Conservation (phyloP, 257 asterid species). For the Rubia yunnanensis region DNA sequence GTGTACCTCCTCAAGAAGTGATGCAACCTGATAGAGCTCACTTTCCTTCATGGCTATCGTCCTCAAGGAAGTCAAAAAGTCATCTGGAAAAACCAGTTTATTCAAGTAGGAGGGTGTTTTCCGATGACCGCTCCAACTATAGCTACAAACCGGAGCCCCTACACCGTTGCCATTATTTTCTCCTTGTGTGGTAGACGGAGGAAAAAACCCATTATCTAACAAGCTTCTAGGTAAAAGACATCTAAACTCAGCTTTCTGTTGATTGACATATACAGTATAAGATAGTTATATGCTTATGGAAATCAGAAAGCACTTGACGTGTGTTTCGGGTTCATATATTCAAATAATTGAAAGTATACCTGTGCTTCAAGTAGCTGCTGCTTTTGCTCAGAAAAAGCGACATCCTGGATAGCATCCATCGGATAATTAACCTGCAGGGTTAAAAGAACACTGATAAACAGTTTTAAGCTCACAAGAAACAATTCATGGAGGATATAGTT, state of each 20-base stretch:
- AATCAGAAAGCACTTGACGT: not conserved
- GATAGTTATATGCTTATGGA: not conserved
- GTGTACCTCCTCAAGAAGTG: conserved; percentile 76
- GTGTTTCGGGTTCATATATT: not conserved
- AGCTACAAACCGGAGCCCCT: conserved; percentile 23
- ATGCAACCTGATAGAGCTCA: conserved; percentile 58
- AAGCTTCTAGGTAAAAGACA: conserved; percentile 65
- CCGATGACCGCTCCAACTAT: conserved; percentile 80
- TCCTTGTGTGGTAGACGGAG: conserved; percentile 30
- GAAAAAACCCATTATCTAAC: conserved; percentile 65
- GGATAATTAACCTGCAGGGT: conserved; percentile 77
- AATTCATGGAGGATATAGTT: too few relatives aligned
- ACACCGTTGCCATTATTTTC: conserved; percentile 19
- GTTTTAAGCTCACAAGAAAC: too few relatives aligned
- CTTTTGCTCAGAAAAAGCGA: conserved; percentile 64
- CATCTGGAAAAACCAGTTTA: conserved; percentile 78
- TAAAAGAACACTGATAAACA: not conserved
- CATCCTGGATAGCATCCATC: conserved; percentile 51
- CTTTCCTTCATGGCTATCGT: conserved; percentile 73
- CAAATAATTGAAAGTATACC: conserved; percentile 28
- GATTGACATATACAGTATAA: conserved; percentile 11
- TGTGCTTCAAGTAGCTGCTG: conserved; percentile 88
- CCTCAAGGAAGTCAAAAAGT: conserved; percentile 72
- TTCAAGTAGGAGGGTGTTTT: conserved; percentile 52
- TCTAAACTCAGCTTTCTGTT: conserved; percentile 76